These are phyloP conservation scores for Stereocaulon alpinum DNA, from an alignment of 495 filamentous ascomycete genomes.

Conservation along the genomic window DNA sequence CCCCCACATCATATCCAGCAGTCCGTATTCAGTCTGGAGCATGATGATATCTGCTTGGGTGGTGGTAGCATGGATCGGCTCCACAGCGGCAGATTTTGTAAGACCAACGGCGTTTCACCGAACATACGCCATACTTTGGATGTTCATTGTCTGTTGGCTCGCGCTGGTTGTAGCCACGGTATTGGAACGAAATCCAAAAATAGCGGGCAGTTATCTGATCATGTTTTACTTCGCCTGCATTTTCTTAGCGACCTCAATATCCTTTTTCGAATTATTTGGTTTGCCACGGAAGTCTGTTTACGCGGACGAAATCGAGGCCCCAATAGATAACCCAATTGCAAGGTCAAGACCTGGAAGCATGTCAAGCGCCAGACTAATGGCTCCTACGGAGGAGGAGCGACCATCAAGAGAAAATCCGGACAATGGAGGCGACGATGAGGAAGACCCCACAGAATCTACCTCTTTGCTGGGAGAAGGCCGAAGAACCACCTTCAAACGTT, in stretches of 20 bases:
- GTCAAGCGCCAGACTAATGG: slow-evolving; percentile 32
- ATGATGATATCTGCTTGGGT: slow-evolving; percentile 82
- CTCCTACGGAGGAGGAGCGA: slow-evolving; percentile 28
- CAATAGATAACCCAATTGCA: neutral
- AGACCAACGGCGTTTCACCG: slow-evolving; percentile 82
- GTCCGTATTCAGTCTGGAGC: slow-evolving; percentile 70
- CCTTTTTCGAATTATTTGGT: slow-evolving; percentile 68
- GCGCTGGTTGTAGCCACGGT: slow-evolving; percentile 64
- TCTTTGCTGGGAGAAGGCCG: slow-evolving; percentile 56
- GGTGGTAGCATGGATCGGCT: slow-evolving; percentile 71
- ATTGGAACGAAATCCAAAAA: slow-evolving; percentile 54
- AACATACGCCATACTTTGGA: slow-evolving; percentile 71
- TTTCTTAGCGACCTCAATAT: slow-evolving; percentile 63
- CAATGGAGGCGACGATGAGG: slow-evolving; percentile 40
- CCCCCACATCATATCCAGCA: slow-evolving; percentile 78
- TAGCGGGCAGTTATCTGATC: slow-evolving; percentile 73
- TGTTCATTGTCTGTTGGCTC: slow-evolving; percentile 64
- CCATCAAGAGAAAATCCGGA: slow-evolving; percentile 27
- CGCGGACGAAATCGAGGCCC: slow-evolving; percentile 35
- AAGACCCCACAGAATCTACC: slow-evolving; percentile 63
- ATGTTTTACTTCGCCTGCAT: slow-evolving; percentile 67
- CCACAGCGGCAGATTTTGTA: slow-evolving; percentile 67
- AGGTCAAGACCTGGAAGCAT: slow-evolving; percentile 35
- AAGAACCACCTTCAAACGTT: slow-evolving; percentile 64
- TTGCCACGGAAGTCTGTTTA: slow-evolving; percentile 62